Conservation (phyloP, 176 grass and related monocot genomes). For the Secale cereale region DNA sequence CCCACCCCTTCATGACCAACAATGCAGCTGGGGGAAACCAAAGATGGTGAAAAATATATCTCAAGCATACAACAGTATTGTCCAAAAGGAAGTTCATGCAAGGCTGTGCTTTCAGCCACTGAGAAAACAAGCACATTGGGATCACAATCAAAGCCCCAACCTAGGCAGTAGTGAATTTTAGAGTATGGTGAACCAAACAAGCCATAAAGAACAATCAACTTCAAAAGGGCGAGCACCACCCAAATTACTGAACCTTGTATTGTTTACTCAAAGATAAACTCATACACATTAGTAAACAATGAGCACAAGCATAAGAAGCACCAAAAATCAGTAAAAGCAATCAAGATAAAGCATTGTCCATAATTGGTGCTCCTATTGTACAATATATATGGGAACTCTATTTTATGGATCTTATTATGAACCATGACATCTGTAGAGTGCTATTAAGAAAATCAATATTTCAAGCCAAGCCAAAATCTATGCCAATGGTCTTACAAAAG, state of each 20-base stretch:
- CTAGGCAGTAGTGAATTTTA: constrained; percentile 90
- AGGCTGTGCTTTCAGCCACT: constrained; percentile 40
- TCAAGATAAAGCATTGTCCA: too few species aligned
- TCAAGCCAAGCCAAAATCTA: background rate
- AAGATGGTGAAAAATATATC: constrained; percentile 49
- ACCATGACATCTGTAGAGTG: background rate
- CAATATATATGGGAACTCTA: too few species aligned
- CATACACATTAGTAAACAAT: too few species aligned
- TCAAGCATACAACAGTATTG: constrained; percentile 22
- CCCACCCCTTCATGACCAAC: constrained; percentile 41
- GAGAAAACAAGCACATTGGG: constrained; percentile 70
- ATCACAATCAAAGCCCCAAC: constrained; percentile 74
- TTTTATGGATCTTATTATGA: too few species aligned
- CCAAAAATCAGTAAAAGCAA: too few species aligned
- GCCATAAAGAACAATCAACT: constrained; percentile 42
- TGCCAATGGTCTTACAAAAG: background rate
- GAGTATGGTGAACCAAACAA: constrained; percentile 58
- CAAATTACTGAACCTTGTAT: constrained; percentile 42
- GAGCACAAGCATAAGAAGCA: too few species aligned
- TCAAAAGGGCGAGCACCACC: constrained; percentile 41
- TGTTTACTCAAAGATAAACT: background rate
- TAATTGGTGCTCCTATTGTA: too few species aligned
- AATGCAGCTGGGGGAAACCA: constrained; percentile 63
- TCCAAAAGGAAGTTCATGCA: constrained; percentile 26
- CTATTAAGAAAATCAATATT: background rate